A percentile compares a stretch with the other conserved stretches of the same genome.
phyloP scores from a whole-genome alignment of 2,329 filamentous ascomycete genomes.

The Tolypocladium cylindrosporum region DNA sequence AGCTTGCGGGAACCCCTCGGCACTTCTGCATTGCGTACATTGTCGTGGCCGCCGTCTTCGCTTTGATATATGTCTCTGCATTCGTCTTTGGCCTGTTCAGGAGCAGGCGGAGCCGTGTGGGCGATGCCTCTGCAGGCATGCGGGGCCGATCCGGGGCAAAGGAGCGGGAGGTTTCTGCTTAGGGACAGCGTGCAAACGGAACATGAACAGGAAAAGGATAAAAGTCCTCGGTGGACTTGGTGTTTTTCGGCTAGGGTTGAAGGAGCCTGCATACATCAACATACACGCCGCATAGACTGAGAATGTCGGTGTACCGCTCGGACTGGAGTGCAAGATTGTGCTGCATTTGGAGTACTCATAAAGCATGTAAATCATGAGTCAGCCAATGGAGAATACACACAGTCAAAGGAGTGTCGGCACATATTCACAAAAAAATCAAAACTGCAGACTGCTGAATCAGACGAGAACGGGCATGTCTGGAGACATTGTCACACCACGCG shows the following conservation, averaged over 20 bases:
- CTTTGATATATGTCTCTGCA: constrained; percentile 30
- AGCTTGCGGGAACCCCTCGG: constrained; percentile 30
- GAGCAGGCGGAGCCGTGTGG: background rate
- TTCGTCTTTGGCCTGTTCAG: constrained; percentile 6
- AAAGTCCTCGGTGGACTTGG: background rate
- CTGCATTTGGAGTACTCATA: background rate
- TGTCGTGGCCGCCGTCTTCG: constrained; percentile 41
- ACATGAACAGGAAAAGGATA: background rate
- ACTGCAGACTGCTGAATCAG: background rate
- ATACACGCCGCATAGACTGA: background rate
- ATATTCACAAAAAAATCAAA: background rate
- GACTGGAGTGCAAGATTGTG: background rate
- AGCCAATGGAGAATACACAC: background rate
- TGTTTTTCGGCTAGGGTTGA: background rate
- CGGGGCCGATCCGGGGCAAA: background rate
- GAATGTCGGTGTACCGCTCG: background rate
- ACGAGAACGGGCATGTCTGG: background rate
- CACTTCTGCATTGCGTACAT: constrained; percentile 43
- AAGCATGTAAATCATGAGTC: background rate
- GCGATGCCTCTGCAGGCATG: background rate
- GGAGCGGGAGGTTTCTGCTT: background rate
- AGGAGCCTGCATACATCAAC: background rate
- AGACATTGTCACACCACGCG: background rate
- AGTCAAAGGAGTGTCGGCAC: background rate
- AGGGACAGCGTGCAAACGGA: background rate